phyloP scores from a whole-genome alignment of 495 filamentous ascomycete genomes.

The Astrothelium subdiscretum region DNA sequence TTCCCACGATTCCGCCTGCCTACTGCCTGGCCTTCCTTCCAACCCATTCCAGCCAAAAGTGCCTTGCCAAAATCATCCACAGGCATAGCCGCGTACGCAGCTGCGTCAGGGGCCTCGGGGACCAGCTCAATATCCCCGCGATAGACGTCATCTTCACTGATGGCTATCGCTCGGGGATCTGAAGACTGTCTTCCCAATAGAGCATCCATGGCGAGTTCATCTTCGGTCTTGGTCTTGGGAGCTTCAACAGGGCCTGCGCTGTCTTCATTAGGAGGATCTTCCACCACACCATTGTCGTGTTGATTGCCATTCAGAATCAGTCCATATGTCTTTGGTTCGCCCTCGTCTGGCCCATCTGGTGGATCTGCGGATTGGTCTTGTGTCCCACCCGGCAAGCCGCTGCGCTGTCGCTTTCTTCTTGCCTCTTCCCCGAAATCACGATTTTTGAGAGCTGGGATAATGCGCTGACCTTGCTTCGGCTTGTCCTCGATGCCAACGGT shows the following conservation, averaged over 20 bases:
- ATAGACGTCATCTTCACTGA: slow-evolving; percentile 59
- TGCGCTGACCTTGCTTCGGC: slow-evolving; percentile 36
- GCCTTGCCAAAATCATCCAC: slow-evolving; percentile 91
- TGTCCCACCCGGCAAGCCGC: slow-evolving; percentile 11
- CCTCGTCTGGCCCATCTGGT: not conserved
- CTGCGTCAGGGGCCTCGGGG: slow-evolving; percentile 54
- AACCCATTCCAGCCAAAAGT: slow-evolving; percentile 81
- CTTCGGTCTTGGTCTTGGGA: slow-evolving; percentile 38
- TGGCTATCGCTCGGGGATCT: slow-evolving; percentile 28
- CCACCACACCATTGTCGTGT: slow-evolving; percentile 2
- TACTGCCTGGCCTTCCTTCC: slow-evolving; percentile 72
- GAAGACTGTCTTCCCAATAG: slow-evolving; percentile 48
- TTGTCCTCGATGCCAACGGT: slow-evolving; percentile 30
- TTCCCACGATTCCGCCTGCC: slow-evolving; percentile 43
- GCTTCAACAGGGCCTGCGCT: not conserved
- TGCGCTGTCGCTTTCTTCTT: slow-evolving; percentile 32
- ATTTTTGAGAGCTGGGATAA: slow-evolving; percentile 56
- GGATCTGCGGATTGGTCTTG: not conserved
- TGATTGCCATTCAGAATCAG: not conserved
- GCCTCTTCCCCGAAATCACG: slow-evolving; percentile 62
- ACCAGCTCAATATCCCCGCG: slow-evolving; percentile 43
- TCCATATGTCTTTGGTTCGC: not conserved
- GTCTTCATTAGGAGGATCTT: not conserved
- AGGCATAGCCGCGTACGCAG: slow-evolving; percentile 72
- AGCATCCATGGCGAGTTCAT: slow-evolving; percentile 71